A percentile compares a stretch with the other conserved stretches of the same genome.
phyloP scores from a whole-genome alignment of 352 stramenopile genomes.

The Globisporangium ultimum region DNA sequence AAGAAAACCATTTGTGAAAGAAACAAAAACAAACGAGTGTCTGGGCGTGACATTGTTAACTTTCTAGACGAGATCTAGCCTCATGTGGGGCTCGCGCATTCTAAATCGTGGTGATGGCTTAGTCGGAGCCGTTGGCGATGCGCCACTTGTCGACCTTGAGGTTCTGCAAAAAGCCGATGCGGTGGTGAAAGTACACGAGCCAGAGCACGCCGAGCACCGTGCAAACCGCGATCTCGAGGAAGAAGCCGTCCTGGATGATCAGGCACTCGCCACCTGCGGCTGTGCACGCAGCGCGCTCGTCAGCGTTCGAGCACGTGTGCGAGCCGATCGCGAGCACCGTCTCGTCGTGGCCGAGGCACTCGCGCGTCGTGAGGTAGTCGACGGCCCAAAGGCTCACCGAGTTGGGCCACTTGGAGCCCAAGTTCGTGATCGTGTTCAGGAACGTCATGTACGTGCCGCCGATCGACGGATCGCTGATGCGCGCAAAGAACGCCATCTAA shows the following conservation, averaged over 20 bases:
- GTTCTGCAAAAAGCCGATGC: slow-evolving; percentile 70
- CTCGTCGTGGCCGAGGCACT: slow-evolving; percentile 77
- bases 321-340: slow-evolving; percentile 65
- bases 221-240: slow-evolving; percentile 74
- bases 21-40: background rate
- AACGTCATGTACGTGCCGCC: slow-evolving; percentile 99
- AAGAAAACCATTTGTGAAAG: background rate
- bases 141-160: slow-evolving; percentile 85
- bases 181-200: slow-evolving; percentile 66
- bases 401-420: slow-evolving; percentile 94
- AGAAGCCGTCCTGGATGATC: slow-evolving; percentile 81
- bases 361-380: slow-evolving; percentile 74
- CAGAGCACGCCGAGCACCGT: slow-evolving; percentile 62
- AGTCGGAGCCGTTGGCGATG: slow-evolving; percentile 39
- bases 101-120: background rate
- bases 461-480: slow-evolving; percentile 96
- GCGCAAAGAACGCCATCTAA: slow-evolving; percentile 98
- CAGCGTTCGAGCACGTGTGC: slow-evolving; percentile 72
- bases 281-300: slow-evolving; percentile 56
- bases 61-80: too few species aligned
- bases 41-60: too few species aligned
- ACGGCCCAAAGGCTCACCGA: slow-evolving; percentile 82
- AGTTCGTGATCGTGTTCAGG: slow-evolving; percentile 98
- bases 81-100: too few species aligned
- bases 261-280: slow-evolving; percentile 64